A percentile compares a stretch with the other conserved stretches of the same genome.
These are phyloP conservation scores for Neurospora sp. DNA, from an alignment of 495 filamentous ascomycete species.

Conservation along the genomic window DNA sequence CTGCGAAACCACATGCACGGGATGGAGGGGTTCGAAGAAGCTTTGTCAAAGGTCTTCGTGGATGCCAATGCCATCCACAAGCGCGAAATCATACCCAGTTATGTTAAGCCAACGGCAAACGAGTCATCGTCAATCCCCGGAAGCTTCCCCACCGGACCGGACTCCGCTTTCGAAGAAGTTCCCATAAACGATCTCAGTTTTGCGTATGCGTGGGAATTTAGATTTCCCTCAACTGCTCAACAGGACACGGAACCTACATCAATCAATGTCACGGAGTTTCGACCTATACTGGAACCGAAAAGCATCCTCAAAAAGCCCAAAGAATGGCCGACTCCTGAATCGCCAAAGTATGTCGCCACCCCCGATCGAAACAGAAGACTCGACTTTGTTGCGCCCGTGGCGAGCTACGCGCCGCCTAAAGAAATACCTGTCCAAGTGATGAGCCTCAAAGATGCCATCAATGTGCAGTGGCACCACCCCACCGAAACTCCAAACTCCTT, in stretches of 20 bases:
- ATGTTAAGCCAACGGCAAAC: slow-evolving; percentile 2
- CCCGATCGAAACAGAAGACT: slow-evolving; percentile 15
- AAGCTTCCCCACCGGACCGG: slow-evolving; percentile 7
- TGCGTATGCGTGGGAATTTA: slow-evolving; percentile 8
- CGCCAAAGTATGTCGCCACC: slow-evolving; percentile 16
- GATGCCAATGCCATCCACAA: slow-evolving; percentile 29
- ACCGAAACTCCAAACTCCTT: background rate
- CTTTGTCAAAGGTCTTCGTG: slow-evolving; percentile 23
- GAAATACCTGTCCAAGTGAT: slow-evolving; percentile 13
- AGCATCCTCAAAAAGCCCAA: slow-evolving; percentile 18
- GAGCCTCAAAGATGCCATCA: slow-evolving; percentile 3
- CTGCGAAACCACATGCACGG: background rate
- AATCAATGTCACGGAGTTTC: slow-evolving; percentile 1
- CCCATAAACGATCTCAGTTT: slow-evolving; percentile 11
- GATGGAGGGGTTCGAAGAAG: background rate
- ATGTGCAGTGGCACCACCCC: background rate
- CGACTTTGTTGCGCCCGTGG: slow-evolving; percentile 16
- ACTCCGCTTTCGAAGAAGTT: slow-evolving; percentile 12
- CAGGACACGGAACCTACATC: background rate
- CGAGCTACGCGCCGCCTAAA: slow-evolving; percentile 8
- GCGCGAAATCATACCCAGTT: slow-evolving; percentile 24
- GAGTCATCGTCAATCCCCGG: slow-evolving; percentile 6
- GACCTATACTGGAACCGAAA: slow-evolving; percentile 11
- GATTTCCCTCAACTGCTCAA: slow-evolving; percentile 7
- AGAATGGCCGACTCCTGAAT: slow-evolving; percentile 3